Base-by-base conservation (phyloP, 2,329 filamentous ascomycete genomes). In the Cercospora nicotianae region DNA sequence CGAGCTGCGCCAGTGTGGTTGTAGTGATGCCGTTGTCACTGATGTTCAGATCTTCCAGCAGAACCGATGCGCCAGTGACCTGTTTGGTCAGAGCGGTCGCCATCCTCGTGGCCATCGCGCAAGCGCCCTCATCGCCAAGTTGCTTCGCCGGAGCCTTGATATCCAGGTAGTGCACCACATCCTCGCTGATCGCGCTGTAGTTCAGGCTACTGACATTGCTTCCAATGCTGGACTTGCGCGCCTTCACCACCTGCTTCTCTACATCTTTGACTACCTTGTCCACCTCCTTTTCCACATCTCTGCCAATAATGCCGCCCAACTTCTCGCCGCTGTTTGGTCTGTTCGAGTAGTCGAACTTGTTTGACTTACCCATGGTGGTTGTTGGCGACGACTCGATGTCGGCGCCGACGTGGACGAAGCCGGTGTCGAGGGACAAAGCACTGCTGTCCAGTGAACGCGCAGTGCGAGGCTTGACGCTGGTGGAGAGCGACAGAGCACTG, bases 41-140 rank as follows among this genome's bases (percentile, higher is more conserved):
- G 4, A 86, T 73, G 67, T 82, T 80, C 23, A 86, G 73, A 67
- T 83, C 83, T 39, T 83, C 81, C 10, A 86, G 75, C 30, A 73
- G 78, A n/a, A 81, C 72, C 23, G 72, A 72, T 7, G 73, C 71
- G 5, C 60, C 63, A 59, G 61, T 66, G 23, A 75, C 78, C 64
- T 74, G 75, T 51, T 75, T 78, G 26, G 73, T 68, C 63, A 84
- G 75, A 8, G 81, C 82, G 20, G 75, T 70, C 18, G 79, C 71
- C 9, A 86, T 75, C 18, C 81, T 81, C 60, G 79, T 76, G n/a
- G 80, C 79, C 67, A 85, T 78, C 13, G 79, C 77, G 2, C 67
- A 69, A 10, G 84, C 77, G 9, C 83, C 83, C 8, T 81, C 80
- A 65, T 84, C 82, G 1, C 80, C 81, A n/a, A 85, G 75, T 8